Percentiles rank a stretch among this genome's conserved stretches.
Conservation (phyloP, 257 asterid species). For the Misopates orontium region DNA sequence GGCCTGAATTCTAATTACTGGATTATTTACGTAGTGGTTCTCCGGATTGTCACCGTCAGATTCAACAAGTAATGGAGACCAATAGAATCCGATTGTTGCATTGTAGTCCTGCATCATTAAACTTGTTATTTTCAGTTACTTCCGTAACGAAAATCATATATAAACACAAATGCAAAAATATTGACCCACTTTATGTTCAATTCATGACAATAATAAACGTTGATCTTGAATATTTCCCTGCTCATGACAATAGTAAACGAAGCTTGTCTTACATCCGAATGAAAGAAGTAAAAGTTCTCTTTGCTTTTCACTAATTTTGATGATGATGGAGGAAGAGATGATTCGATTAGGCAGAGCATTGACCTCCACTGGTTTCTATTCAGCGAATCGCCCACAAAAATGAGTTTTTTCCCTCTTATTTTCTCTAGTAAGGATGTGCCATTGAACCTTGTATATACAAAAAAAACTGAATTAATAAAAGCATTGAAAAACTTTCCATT, state of each 20-base stretch:
- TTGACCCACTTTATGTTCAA: too few species aligned
- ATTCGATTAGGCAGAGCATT: conserved; percentile 41
- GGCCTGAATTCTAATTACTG: conserved; percentile 36
- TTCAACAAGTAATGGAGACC: conserved; percentile 55
- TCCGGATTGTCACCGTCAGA: conserved; percentile 46
- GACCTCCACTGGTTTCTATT: conserved; percentile 47
- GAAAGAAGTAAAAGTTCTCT: background rate
- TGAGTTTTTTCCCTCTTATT: conserved; percentile 40
- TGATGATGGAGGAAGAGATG: conserved; percentile 11
- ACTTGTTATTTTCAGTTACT: background rate
- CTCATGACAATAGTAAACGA: too few species aligned
- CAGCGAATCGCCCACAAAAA: conserved; percentile 50
- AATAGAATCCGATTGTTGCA: conserved; percentile 46
- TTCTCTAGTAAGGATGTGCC: conserved; percentile 32
- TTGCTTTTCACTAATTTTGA: conserved; percentile 17
- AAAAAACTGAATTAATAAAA: background rate
- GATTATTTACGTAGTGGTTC: conserved; percentile 32
- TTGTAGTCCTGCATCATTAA: conserved; percentile 43
- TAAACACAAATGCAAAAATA: too few species aligned
- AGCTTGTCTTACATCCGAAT: conserved; percentile 46
- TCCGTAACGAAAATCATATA: background rate
- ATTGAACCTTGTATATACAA: conserved; percentile 35
- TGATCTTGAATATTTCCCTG: too few species aligned
- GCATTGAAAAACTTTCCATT: background rate
- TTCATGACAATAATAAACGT: too few species aligned